Percentiles rank a stretch among this genome's conserved stretches.
These are phyloP conservation scores for Mariannaea elegans DNA, from an alignment of 2,329 filamentous ascomycete genomes.

Conservation along the genomic window DNA sequence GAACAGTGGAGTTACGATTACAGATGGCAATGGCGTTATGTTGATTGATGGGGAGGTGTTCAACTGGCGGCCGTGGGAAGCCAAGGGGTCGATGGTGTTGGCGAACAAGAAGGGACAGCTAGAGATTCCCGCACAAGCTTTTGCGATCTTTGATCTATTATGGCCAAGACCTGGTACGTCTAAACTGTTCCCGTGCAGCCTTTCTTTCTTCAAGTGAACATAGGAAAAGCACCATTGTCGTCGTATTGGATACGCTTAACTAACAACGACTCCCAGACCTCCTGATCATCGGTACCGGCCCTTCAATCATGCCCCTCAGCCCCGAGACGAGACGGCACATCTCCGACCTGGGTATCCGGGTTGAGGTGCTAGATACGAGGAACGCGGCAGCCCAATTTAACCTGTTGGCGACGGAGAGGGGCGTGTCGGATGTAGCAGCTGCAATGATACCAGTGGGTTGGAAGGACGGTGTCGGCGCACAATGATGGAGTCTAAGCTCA, in stretches of 20 bases:
- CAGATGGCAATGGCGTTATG: constrained; percentile 75
- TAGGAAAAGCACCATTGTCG: neutral
- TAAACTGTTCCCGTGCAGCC: neutral
- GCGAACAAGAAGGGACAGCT: constrained; percentile 83
- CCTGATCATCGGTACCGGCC: constrained; percentile 87
- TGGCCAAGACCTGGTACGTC: constrained; percentile 88
- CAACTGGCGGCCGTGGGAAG: constrained; percentile 83
- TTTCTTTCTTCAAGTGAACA: neutral
- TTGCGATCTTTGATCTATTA: constrained; percentile 78
- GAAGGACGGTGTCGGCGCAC: constrained; percentile 66
- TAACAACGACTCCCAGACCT: constrained; percentile 67
- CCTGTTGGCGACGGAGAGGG: constrained; percentile 90
- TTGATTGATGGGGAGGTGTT: constrained; percentile 90
- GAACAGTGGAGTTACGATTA: constrained; percentile 79
- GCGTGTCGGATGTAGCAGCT: constrained; percentile 84
- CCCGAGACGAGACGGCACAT: constrained; percentile 77
- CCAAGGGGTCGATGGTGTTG: constrained; percentile 57
- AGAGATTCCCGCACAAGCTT: constrained; percentile 75
- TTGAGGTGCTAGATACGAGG: constrained; percentile 90
- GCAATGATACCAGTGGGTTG: constrained; percentile 89
- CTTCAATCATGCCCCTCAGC: constrained; percentile 77
- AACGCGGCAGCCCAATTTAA: constrained; percentile 97
- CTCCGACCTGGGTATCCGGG: constrained; percentile 79
- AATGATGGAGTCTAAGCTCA: constrained; percentile 12
- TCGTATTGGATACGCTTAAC: neutral